phyloP scores from a whole-genome alignment of 2,329 filamentous ascomycete species.

The Alternaria gansuensis region DNA sequence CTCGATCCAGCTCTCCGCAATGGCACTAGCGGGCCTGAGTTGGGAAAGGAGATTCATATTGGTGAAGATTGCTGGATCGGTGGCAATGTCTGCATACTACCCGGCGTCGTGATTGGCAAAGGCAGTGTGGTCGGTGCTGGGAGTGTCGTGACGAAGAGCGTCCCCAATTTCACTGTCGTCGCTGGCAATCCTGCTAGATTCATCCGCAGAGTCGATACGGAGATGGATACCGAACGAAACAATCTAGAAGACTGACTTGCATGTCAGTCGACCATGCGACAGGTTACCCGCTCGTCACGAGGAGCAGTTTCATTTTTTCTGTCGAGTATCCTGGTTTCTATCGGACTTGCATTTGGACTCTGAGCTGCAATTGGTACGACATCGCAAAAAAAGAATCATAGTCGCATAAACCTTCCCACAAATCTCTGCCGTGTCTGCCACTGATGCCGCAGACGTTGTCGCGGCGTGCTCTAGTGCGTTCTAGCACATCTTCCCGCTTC shows the following conservation, averaged over 20 bases:
- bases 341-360: background rate
- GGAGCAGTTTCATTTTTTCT: slow-evolving; percentile 2
- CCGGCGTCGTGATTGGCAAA: slow-evolving; percentile 79
- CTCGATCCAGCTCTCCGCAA: slow-evolving; percentile 77
- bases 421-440: background rate
- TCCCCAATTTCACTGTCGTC: slow-evolving; percentile 70
- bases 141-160: slow-evolving; percentile 82
- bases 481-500: slow-evolving; percentile 9
- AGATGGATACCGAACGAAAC: slow-evolving; percentile 41
- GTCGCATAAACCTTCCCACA: background rate
- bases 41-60: slow-evolving; percentile 75
- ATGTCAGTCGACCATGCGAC: background rate
- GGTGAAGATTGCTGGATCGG: slow-evolving; percentile 72
- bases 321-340: background rate
- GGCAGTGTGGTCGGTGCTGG: slow-evolving; percentile 80
- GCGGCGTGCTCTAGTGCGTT: background rate
- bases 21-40: slow-evolving; percentile 77
- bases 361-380: slow-evolving; percentile 2
- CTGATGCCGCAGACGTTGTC: slow-evolving; percentile 2
- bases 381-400: background rate
- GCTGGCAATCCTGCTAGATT: slow-evolving; percentile 73
- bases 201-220: slow-evolving; percentile 59
- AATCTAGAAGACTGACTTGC: slow-evolving; percentile 4
- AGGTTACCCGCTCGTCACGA: background rate
- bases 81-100: slow-evolving; percentile 66